These are phyloP conservation scores for Cladosporium sp. DNA, from an alignment of 2,329 filamentous ascomycete genomes.

Conservation along the genomic window DNA sequence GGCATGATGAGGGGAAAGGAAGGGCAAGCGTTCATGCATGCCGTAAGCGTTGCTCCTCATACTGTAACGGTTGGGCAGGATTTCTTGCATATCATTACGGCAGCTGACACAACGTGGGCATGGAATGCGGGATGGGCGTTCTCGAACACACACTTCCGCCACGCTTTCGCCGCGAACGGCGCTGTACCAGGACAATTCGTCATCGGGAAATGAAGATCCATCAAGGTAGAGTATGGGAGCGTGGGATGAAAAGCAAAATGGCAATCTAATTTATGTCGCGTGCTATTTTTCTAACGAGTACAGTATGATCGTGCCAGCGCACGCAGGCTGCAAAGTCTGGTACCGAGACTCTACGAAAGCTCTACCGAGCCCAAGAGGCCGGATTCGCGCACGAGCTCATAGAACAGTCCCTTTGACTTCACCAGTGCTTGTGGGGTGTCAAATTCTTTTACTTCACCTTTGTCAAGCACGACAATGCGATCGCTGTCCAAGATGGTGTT, in stretches of 20 bases:
- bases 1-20: background rate
- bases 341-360: constrained; percentile 1
- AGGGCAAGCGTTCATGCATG: constrained; percentile 3
- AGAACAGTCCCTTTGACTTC: constrained; percentile 72
- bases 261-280: constrained; percentile 6
- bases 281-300: background rate
- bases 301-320: constrained; percentile 2
- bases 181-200: background rate
- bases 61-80: background rate
- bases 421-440: constrained; percentile 79
- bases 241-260: background rate
- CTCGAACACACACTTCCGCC: background rate
- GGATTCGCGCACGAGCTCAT: constrained; percentile 86
- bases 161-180: background rate
- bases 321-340: background rate
- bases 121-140: constrained; percentile 8
- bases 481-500: constrained; percentile 92
- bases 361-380: constrained; percentile 58
- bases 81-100: background rate
- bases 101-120: constrained; percentile 10
- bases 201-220: background rate
- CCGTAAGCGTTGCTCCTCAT: background rate
- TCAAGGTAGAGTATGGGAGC: too few relatives aligned
- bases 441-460: constrained; percentile 86
- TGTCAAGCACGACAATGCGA: constrained; percentile 88